Conservation (phyloP, 768 basidiomycete genomes). For the Lepiota venenata region DNA sequence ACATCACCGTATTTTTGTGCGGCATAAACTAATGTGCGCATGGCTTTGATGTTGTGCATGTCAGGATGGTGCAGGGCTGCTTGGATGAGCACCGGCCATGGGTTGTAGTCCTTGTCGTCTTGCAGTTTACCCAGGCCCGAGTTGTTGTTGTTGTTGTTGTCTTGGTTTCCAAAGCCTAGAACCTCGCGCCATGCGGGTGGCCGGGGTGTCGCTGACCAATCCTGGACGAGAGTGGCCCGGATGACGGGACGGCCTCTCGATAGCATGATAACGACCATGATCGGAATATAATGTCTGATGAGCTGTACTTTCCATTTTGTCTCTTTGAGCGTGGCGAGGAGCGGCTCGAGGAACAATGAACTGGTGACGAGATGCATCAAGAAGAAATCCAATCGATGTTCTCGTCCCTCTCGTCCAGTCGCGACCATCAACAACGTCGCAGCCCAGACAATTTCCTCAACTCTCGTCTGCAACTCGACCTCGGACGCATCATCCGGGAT, state of each 20-base stretch:
- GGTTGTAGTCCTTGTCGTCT: conserved; percentile 37
- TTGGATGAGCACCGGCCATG: conserved; percentile 50
- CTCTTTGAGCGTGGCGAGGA: conserved; percentile 30
- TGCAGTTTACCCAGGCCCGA: conserved; percentile 31
- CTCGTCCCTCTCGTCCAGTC: conserved; percentile 40
- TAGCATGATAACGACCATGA: conserved; percentile 27
- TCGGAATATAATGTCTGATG: conserved; percentile 38
- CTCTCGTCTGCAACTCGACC: conserved; percentile 33
- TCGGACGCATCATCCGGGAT: conserved; percentile 28
- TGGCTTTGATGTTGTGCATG: conserved; percentile 46
- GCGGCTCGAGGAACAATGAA: conserved; percentile 44
- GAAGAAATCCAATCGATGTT: conserved; percentile 55
- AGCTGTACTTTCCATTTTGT: conserved; percentile 39
- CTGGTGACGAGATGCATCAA: conserved; percentile 57
- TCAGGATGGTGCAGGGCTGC: conserved; percentile 47
- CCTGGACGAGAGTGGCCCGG: conserved; percentile 43
- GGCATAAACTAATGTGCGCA: conserved; percentile 47
- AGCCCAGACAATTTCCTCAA: conserved; percentile 50
- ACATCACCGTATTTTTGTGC: conserved; percentile 43
- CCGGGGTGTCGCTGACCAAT: conserved; percentile 37
- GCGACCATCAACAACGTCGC: conserved; percentile 45
- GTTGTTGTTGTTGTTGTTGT: too few species aligned
- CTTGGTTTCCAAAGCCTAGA: conserved; percentile 12
- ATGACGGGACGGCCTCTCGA: conserved; percentile 55
- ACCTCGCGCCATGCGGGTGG: conserved; percentile 25